phyloP scores from a whole-genome alignment of 2,329 filamentous ascomycete genomes.

The Fusarium subtropicale region DNA sequence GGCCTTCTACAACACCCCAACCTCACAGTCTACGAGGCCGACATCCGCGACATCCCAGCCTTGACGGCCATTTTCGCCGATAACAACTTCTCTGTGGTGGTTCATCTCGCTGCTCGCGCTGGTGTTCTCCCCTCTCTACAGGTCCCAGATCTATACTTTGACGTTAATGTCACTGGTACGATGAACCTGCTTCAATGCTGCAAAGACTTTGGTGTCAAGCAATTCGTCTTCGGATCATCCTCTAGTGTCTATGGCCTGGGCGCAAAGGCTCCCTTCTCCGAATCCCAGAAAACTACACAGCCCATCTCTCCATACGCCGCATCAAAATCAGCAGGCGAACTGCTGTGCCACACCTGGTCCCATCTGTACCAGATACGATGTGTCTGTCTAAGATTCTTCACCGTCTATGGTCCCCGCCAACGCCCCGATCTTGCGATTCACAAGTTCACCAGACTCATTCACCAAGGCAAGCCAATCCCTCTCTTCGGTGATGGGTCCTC shows the following conservation, averaged over 20 bases:
- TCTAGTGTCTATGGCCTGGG: slow-evolving; percentile 13
- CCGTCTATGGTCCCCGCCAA: slow-evolving; percentile 17
- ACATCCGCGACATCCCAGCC: slow-evolving; percentile 10
- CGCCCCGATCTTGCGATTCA: slow-evolving; percentile 18
- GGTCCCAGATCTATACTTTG: slow-evolving; percentile 7
- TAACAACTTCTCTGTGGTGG: not conserved
- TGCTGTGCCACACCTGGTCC: slow-evolving; percentile 15
- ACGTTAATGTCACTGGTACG: slow-evolving; percentile 16
- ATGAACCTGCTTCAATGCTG: slow-evolving; percentile 15
- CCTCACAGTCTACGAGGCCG: slow-evolving; percentile 11
- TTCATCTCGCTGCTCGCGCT: slow-evolving; percentile 14
- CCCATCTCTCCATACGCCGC: slow-evolving; percentile 15
- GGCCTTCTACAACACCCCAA: not conserved
- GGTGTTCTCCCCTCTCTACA: slow-evolving; percentile 15
- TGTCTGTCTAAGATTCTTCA: slow-evolving; percentile 21
- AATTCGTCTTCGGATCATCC: slow-evolving; percentile 21
- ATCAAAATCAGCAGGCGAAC: slow-evolving; percentile 6
- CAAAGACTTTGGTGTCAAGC: slow-evolving; percentile 9
- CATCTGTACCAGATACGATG: slow-evolving; percentile 16
- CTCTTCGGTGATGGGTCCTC: slow-evolving; percentile 8
- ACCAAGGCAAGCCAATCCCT: slow-evolving; percentile 14
- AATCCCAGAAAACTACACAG: slow-evolving; percentile 4
- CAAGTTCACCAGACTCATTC: slow-evolving; percentile 23
- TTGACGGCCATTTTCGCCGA: slow-evolving; percentile 7
- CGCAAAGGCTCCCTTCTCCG: slow-evolving; percentile 14